Percentiles rank a stretch among this genome's conserved stretches.
These are phyloP conservation scores for Cronartium quercuum DNA, from an alignment of 1,284 basidiomycete genomes.

Conservation along the genomic window DNA sequence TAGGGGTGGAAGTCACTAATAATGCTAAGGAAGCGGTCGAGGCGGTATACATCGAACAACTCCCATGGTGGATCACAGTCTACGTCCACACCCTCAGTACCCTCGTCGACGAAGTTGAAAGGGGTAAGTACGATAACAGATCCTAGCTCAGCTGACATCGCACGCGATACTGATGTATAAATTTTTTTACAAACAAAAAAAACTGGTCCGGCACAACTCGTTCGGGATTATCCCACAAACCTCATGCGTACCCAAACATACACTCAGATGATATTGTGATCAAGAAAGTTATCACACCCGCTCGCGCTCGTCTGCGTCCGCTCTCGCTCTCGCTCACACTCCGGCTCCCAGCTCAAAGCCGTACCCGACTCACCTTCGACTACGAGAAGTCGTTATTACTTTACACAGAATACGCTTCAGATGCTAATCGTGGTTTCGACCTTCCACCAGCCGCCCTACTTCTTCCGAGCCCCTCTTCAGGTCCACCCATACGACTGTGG, in stretches of 20 bases:
- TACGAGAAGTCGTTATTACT: conserved; percentile 78
- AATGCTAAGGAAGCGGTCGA: conserved; percentile 53
- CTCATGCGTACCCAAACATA: no score
- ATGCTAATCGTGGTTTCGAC: conserved; percentile 90
- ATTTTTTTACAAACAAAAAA: no score
- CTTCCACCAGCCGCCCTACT: conserved; percentile 62
- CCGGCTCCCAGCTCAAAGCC: conserved; percentile 62
- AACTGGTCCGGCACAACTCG: no score
- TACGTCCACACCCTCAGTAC: conserved; percentile 73
- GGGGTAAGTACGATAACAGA: conserved; percentile 39
- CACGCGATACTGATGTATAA: no score
- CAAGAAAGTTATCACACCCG: conserved; percentile 62
- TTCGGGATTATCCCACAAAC: no score
- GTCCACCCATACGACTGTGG: conserved; percentile 58
- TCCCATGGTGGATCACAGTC: conserved; percentile 87
- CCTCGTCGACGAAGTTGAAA: conserved; percentile 45
- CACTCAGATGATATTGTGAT: conserved; percentile 60
- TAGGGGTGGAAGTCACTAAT: conserved; percentile 67
- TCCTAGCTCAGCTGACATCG: no score
- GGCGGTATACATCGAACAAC: conserved; percentile 75
- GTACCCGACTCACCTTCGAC: conserved; percentile 63
- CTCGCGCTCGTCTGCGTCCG: conserved; percentile 60
- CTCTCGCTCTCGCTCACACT: conserved; percentile 67
- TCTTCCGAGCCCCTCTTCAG: conserved; percentile 53
- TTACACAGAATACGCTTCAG: conserved; percentile 92